Evolutionary conservation across 495 filamentous ascomycete genomes (phyloP).

Genomic region (Neurospora pannonica): DNA sequence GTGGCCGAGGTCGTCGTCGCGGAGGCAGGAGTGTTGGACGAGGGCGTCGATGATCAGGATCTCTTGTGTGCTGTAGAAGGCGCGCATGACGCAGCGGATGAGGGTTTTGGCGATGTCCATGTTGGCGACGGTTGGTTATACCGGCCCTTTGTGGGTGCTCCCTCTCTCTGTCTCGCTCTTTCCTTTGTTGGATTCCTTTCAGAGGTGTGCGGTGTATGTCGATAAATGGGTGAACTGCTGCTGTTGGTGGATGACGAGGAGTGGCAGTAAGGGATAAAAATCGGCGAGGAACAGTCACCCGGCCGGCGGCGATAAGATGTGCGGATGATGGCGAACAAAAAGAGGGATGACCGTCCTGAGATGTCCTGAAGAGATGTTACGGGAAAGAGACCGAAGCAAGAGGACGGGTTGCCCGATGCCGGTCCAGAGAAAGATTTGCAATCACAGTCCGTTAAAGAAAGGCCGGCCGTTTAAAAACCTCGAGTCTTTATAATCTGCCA

Average conservation of each 20-base stretch:
- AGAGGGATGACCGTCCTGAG: neutral
- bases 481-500: neutral
- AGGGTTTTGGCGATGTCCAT: slow-evolving; percentile 87
- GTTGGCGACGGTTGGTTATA: neutral
- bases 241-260: neutral
- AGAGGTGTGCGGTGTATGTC: neutral
- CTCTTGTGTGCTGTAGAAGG: slow-evolving; percentile 86
- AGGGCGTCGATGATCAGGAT: slow-evolving; percentile 89
- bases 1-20: slow-evolving; percentile 77
- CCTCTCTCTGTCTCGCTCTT: neutral
- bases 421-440: neutral
- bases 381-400: neutral
- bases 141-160: neutral
- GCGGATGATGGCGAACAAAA: neutral
- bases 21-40: slow-evolving; percentile 78
- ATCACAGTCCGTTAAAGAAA: neutral
- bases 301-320: neutral
- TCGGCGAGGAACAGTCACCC: neutral
- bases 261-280: neutral
- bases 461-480: neutral
- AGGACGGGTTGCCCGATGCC: neutral
- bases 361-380: neutral
- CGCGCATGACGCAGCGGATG: slow-evolving; percentile 77
- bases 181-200: neutral
- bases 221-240: neutral